phyloP scores from a whole-genome alignment of 257 asterid species.

The Cinchona pubescens region DNA sequence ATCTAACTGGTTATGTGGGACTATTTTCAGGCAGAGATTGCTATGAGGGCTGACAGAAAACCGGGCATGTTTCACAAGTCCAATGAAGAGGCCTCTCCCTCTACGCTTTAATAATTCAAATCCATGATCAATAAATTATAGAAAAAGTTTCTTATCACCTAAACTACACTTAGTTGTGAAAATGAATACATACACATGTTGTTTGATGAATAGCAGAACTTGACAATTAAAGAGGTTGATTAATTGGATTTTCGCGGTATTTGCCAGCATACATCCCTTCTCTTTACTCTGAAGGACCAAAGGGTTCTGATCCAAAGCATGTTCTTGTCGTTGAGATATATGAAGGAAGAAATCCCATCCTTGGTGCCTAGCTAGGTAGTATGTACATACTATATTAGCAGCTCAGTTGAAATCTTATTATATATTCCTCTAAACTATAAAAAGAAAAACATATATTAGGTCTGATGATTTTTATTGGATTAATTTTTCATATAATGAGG shows the following conservation, averaged over 20 bases:
- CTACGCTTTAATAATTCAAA: too few species aligned
- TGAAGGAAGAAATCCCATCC: constrained; percentile 93
- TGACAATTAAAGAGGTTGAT: neutral
- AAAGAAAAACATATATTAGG: too few species aligned
- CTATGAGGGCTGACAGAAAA: constrained; percentile 81
- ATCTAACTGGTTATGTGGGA: constrained; percentile 17
- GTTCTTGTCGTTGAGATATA: constrained; percentile 68
- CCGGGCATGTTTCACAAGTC: constrained; percentile 88
- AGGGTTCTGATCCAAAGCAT: constrained; percentile 71
- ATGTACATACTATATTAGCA: too few species aligned
- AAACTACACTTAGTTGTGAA: too few species aligned
- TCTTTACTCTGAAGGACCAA: constrained; percentile 91
- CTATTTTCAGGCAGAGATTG: constrained; percentile 80
- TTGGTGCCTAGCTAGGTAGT: constrained; percentile 50
- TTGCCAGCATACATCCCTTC: constrained; percentile 95
- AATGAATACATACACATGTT: neutral
- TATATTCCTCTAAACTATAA: too few species aligned
- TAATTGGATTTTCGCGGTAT: constrained; percentile 50
- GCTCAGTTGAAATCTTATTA: constrained; percentile 6
- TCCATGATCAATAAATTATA: too few species aligned
- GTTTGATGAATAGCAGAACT: neutral
- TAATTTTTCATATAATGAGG: too few species aligned
- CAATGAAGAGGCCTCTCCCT: constrained; percentile 93
- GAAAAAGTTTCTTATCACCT: too few species aligned
- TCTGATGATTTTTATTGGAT: too few species aligned